Base-by-base conservation (phyloP, 139 green algal genomes). In the Chlorella sp. region DNA sequence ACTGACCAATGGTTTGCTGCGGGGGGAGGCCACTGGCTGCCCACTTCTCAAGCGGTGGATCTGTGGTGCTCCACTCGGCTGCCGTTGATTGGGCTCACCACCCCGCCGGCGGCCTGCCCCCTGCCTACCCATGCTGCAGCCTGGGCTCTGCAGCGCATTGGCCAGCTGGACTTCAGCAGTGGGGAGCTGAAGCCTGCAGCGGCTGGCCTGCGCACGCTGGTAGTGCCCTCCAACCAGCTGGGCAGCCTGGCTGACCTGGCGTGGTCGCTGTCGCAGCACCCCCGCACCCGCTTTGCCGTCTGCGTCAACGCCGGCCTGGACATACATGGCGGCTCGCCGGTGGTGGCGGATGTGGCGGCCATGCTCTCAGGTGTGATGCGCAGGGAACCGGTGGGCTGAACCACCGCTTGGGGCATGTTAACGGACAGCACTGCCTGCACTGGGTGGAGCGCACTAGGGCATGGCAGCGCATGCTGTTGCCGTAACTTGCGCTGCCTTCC, bases 221-320 rank as follows among this genome's bases (percentile, higher is more conserved):
- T 89, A 20, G 38, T 89, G 1, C 85, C 85, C 13, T 56, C 75
- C 51, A 56, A n/a, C 38, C 78, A 86, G 64, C 44, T 81, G 11
- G 38, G 60, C 54, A 56, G 11, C 22, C 40, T 89, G 6, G 19
- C 77, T 26, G 85, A 89, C 30, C 69, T 89, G 19, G 77, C 78
- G 0, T 89, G 85, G 85, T 73, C 78, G 30, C 51, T 89, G 32
- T 78, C 69, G 41, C 77, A 82, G 68, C 85, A 89, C 28, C 85
- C 85, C 22, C 28, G 85, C 4, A 8, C 58, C 3, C 43, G 82
- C 19, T 89, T 83, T 62, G 68, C 64, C 0, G 81, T 86, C 41
- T 22, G 74, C 54, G 67, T 44, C 26, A 75, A 56, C 17, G 51
- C 51, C 2, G 41, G 43, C 16, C 56, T 85, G 73, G 54, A 81